Conservation (phyloP, 75 land plant genomes). For the Pseudotsuga menziesii region DNA sequence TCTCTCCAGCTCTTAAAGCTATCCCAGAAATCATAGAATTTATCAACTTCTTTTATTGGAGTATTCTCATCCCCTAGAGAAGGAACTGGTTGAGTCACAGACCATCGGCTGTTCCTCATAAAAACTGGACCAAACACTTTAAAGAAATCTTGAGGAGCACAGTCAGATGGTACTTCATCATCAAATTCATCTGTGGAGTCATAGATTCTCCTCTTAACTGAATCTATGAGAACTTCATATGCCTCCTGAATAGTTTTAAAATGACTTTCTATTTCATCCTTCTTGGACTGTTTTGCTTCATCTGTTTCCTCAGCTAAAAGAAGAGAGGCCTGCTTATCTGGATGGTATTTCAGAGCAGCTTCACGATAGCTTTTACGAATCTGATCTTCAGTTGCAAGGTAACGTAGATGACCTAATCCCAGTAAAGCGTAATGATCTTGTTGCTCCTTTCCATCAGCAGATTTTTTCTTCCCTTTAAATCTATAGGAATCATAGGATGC, state of each 20-base stretch:
- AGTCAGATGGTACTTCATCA: constrained; percentile 91
- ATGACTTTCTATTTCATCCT: constrained; percentile 86
- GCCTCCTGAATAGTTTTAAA: constrained; percentile 94
- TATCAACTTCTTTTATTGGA: constrained; percentile 65
- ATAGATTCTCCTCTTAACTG: constrained; percentile 83
- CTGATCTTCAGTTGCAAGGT: constrained; percentile 93
- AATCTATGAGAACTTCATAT: constrained; percentile 92
- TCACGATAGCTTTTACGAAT: constrained; percentile 86
- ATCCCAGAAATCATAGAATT: constrained; percentile 90
- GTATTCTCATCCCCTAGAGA: constrained; percentile 68
- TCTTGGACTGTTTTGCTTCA: constrained; percentile 78
- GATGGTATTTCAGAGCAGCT: constrained; percentile 84
- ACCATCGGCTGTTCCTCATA: constrained; percentile 90
- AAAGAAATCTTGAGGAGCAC: constrained; percentile 82
- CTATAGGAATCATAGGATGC: constrained; percentile 70
- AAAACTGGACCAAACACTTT: constrained; percentile 96
- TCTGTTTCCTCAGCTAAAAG: constrained; percentile 85
- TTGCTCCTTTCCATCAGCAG: constrained; percentile 45
- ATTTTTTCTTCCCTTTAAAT: constrained; percentile 79
- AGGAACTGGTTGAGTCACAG: constrained; percentile 71
- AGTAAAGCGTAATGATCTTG: constrained; percentile 94
- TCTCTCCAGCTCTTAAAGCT: constrained; percentile 94
- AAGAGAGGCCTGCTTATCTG: constrained; percentile 91
- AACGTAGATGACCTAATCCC: constrained; percentile 78
- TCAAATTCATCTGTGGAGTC: constrained; percentile 99